phyloP scores from a whole-genome alignment of 1,284 basidiomycete genomes.

The Volvariella volvacea region DNA sequence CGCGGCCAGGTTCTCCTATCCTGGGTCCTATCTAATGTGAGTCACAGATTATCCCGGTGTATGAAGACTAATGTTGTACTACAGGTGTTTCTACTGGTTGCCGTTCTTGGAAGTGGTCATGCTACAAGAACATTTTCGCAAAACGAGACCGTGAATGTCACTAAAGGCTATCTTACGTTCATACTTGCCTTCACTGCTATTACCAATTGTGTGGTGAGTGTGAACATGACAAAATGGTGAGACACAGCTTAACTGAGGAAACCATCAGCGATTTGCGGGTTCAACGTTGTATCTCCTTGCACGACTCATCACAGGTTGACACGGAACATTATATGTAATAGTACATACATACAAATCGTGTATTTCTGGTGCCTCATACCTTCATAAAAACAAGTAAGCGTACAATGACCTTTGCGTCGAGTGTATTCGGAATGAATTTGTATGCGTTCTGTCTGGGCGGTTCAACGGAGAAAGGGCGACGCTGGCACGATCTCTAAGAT shows the following conservation, averaged over 20 bases:
- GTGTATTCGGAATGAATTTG: not conserved
- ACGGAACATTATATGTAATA: conserved; percentile 3
- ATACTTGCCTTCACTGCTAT: conserved; percentile 76
- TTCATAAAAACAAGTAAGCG: conserved; percentile 23
- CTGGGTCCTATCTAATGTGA: conserved; percentile 82
- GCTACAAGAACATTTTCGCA: conserved; percentile 58
- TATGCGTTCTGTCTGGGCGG: not conserved
- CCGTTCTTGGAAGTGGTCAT: conserved; percentile 66
- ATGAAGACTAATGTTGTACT: too few species aligned
- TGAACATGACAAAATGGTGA: too few species aligned
- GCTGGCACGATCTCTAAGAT: too few species aligned
- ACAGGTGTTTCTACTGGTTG: conserved; percentile 68
- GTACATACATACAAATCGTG: not conserved
- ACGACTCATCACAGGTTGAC: conserved; percentile 37
- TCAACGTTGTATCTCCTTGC: conserved; percentile 41
- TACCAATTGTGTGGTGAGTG: conserved; percentile 57
- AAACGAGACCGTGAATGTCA: conserved; percentile 44
- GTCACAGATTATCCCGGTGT: too few species aligned
- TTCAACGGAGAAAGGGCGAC: too few species aligned
- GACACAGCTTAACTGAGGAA: not conserved
- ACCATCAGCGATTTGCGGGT: conserved; percentile 34
- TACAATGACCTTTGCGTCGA: conserved; percentile 16
- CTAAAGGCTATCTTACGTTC: conserved; percentile 74
- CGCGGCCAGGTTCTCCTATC: conserved; percentile 57
- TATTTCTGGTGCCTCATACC: conserved; percentile 1